Conservation (phyloP, 1,139 yeast species). For the Debaryomyces subglobosus region DNA sequence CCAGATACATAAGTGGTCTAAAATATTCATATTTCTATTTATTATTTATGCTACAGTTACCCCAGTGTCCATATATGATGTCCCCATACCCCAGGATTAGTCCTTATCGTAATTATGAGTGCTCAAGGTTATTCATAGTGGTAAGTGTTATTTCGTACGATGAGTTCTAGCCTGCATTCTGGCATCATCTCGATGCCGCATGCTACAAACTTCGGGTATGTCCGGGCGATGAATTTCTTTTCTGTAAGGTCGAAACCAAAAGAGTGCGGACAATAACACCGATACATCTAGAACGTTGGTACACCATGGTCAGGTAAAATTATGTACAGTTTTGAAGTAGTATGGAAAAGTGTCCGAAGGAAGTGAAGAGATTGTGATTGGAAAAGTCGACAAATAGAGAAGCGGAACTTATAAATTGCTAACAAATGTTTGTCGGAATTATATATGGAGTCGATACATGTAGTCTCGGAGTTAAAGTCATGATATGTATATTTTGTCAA, state of each 20-base stretch:
- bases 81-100: background rate
- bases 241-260: conserved; percentile 7
- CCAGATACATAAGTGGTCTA: background rate
- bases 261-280: background rate
- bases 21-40: background rate
- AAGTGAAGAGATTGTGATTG: background rate
- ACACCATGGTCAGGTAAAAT: background rate
- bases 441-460: background rate
- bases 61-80: background rate
- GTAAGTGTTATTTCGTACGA: background rate
- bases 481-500: background rate
- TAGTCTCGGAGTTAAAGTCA: background rate
- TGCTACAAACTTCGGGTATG: conserved; percentile 3
- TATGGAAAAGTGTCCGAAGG: background rate
- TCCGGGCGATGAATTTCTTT: conserved; percentile 5
- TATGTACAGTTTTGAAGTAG: background rate
- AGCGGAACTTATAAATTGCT: background rate
- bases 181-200: conserved; percentile 5
- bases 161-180: background rate
- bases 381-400: background rate
- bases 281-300: background rate
- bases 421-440: background rate
- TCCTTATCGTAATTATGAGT: background rate
- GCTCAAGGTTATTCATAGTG: background rate
- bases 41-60: background rate